Conservation (phyloP, 2,329 filamentous ascomycete genomes). For the Tympanopsis confertula region DNA sequence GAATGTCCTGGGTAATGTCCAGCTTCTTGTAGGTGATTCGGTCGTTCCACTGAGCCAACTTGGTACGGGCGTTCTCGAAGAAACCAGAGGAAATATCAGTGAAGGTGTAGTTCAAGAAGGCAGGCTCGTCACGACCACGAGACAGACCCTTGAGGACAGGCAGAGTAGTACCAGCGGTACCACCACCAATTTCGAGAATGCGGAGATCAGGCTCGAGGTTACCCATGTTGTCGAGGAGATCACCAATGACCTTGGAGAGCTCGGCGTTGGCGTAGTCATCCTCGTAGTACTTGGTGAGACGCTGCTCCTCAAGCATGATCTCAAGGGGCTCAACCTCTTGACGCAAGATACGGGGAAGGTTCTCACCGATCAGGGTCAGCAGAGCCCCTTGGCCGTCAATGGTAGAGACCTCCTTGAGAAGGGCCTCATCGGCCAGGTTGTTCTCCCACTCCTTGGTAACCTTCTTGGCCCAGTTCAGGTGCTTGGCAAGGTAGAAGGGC, state of each 20-base stretch:
- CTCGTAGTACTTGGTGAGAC: conserved; percentile 1
- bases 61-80: conserved; percentile 16
- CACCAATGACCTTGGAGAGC: too few species aligned
- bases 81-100: conserved; percentile 13
- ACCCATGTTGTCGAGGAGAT: not conserved
- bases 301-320: not conserved
- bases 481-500: conserved; percentile 9
- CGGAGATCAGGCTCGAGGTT: not conserved
- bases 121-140: conserved; percentile 6
- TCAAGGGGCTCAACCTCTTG: not conserved
- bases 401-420: conserved; percentile 6
- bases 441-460: conserved; percentile 2
- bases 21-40: conserved; percentile 16
- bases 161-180: not conserved
- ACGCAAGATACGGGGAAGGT: not conserved
- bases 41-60: conserved; percentile 10
- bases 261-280: too few species aligned
- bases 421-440: conserved; percentile 2
- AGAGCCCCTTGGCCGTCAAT: conserved; percentile 10
- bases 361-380: conserved; percentile 7
- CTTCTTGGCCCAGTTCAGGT: conserved; percentile 8
- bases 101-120: conserved; percentile 9
- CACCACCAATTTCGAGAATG: not conserved
- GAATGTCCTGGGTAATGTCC: conserved; percentile 18
- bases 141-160: conserved; percentile 9